Conservation (phyloP, 768 basidiomycete species). For the Exidia glandulosa region DNA sequence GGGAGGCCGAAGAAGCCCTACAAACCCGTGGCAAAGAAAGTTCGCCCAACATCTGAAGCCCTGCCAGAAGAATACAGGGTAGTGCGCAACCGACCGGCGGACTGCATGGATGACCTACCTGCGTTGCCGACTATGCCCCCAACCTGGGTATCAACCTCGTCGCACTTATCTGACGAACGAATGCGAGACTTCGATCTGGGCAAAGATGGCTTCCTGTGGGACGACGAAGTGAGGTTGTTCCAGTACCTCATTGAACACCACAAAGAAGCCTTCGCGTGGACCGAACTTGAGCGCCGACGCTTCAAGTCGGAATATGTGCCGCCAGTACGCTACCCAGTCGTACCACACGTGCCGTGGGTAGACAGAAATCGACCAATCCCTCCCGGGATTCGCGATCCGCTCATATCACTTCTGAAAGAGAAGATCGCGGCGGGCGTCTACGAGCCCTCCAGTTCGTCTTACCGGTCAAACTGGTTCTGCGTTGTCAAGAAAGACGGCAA, state of each 20-base stretch:
- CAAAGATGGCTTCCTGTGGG: slow-evolving; percentile 15
- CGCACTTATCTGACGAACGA: slow-evolving; percentile 13
- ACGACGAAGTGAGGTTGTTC: slow-evolving; percentile 19
- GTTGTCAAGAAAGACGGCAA: slow-evolving; percentile 21
- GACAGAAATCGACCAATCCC: slow-evolving; percentile 22
- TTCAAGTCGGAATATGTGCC: slow-evolving; percentile 17
- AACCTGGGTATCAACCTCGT: slow-evolving; percentile 16
- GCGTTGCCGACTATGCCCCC: slow-evolving; percentile 19
- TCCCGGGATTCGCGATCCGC: slow-evolving; percentile 17
- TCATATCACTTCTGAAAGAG: slow-evolving; percentile 20
- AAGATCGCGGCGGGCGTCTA: slow-evolving; percentile 31
- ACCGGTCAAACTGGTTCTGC: slow-evolving; percentile 25
- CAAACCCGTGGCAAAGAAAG: slow-evolving; percentile 20
- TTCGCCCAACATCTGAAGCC: slow-evolving; percentile 13
- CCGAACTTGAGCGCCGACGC: slow-evolving; percentile 7
- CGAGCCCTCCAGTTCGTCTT: slow-evolving; percentile 27
- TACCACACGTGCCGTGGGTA: slow-evolving; percentile 27
- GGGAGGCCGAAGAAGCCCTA: slow-evolving; percentile 9
- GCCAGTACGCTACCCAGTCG: slow-evolving; percentile 23
- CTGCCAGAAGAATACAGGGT: slow-evolving; percentile 18
- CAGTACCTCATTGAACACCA: slow-evolving; percentile 8
- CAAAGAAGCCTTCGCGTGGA: slow-evolving; percentile 7
- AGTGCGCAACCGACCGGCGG: slow-evolving; percentile 15
- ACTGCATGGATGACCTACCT: slow-evolving; percentile 17
- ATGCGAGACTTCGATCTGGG: slow-evolving; percentile 18